These are phyloP conservation scores for Arthroderma uncinatum DNA, from an alignment of 2,329 filamentous ascomycete species.

Conservation along the genomic window DNA sequence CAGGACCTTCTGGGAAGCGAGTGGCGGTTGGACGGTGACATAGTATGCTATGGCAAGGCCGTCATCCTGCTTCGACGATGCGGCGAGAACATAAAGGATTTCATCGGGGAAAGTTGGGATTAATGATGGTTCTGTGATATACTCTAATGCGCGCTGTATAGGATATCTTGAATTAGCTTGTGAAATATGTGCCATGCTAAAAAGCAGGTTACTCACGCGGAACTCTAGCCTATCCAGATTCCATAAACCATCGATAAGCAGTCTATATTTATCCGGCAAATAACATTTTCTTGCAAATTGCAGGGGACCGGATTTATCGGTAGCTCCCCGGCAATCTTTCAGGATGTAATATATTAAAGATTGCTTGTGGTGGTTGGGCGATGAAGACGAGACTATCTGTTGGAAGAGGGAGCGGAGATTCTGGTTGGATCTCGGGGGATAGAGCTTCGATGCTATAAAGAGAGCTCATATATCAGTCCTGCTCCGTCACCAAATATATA, in stretches of 20 bases:
- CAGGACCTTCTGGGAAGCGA: constrained; percentile 53
- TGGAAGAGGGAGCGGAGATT: constrained; percentile 59
- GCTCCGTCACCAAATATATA: background rate
- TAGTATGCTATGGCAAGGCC: constrained; percentile 66
- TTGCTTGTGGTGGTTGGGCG: constrained; percentile 65
- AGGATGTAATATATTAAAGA: constrained; percentile 76
- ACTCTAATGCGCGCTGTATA: constrained; percentile 54
- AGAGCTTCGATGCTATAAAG: constrained; percentile 47
- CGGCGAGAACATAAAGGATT: constrained; percentile 59
- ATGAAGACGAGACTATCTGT: constrained; percentile 53
- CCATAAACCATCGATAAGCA: constrained; percentile 75
- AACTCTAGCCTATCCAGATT: constrained; percentile 63
- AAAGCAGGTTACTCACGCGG: constrained; percentile 36
- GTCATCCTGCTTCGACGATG: constrained; percentile 49
- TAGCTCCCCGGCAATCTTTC: constrained; percentile 54
- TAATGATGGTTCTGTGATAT: constrained; percentile 67
- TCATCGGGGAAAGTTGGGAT: constrained; percentile 74
- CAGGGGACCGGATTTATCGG: constrained; percentile 36
- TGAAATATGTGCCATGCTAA: background rate
- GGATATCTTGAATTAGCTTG: background rate
- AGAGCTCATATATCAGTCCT: constrained; percentile 11
- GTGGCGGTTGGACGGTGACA: constrained; percentile 59
- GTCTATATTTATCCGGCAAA: constrained; percentile 63
- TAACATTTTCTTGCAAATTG: constrained; percentile 54
- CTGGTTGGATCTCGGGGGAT: constrained; percentile 61